phyloP scores from a whole-genome alignment of 495 filamentous ascomycete species.

The Neurospora tetraspora region DNA sequence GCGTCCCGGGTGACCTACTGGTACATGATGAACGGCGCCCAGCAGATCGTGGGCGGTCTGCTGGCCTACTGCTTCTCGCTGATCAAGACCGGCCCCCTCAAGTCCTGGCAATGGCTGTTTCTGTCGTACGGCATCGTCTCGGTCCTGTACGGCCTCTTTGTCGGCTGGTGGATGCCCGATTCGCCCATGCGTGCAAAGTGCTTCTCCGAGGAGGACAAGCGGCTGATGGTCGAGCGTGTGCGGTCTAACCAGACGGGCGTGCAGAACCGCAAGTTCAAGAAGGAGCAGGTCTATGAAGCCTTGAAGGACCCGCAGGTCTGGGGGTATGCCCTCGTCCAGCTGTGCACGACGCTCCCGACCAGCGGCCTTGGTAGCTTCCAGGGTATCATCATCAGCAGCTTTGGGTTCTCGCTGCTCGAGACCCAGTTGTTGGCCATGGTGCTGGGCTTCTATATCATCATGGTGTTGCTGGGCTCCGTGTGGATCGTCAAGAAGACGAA shows the following conservation, averaged over 20 bases:
- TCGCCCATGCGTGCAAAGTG: slow-evolving; percentile 53
- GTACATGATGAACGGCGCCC: slow-evolving; percentile 60
- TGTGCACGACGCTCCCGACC: slow-evolving; percentile 59
- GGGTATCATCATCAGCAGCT: slow-evolving; percentile 47
- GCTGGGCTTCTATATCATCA: slow-evolving; percentile 59
- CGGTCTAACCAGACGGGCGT: slow-evolving; percentile 54
- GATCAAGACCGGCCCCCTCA: slow-evolving; percentile 34
- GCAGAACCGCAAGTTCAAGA: slow-evolving; percentile 49
- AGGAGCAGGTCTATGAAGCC: slow-evolving; percentile 35
- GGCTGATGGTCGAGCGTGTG: slow-evolving; percentile 48
- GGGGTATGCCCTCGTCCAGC: slow-evolving; percentile 43
- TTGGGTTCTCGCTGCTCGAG: slow-evolving; percentile 40
- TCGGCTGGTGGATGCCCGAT: slow-evolving; percentile 53
- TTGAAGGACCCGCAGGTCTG: slow-evolving; percentile 40
- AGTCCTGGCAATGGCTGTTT: slow-evolving; percentile 44
- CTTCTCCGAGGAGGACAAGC: slow-evolving; percentile 45
- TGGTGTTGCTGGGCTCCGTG: slow-evolving; percentile 50
- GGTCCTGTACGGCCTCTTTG: slow-evolving; percentile 43
- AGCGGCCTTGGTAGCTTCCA: slow-evolving; percentile 58
- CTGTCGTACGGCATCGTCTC: slow-evolving; percentile 45
- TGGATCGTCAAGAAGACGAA: slow-evolving; percentile 53
- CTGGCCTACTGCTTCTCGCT: slow-evolving; percentile 47
- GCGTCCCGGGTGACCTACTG: slow-evolving; percentile 56
- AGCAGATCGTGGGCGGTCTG: slow-evolving; percentile 45
- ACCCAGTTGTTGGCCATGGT: slow-evolving; percentile 59